phyloP scores from a whole-genome alignment of 768 basidiomycete species.

The Hygrocybe punicea region DNA sequence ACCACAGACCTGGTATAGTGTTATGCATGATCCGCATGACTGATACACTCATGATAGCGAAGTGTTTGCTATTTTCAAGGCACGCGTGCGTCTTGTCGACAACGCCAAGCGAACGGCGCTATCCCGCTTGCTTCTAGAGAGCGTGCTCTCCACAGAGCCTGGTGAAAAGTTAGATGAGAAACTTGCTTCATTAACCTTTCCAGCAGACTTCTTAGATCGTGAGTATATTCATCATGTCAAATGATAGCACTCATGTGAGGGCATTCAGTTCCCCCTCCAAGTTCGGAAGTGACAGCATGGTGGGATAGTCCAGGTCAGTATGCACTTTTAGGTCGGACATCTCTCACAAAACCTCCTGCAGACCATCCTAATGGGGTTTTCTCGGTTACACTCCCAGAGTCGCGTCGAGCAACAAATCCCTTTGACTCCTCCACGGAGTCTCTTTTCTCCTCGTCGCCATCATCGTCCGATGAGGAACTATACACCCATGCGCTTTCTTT shows the following conservation, averaged over 20 bases:
- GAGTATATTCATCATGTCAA: slow-evolving; percentile 22
- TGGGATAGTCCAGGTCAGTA: slow-evolving; percentile 68
- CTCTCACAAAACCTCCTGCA: slow-evolving; percentile 18
- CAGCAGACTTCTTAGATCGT: slow-evolving; percentile 45
- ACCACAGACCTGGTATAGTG: slow-evolving; percentile 81
- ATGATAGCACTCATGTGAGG: not conserved
- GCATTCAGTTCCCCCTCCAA: slow-evolving; percentile 74
- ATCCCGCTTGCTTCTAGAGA: slow-evolving; percentile 64
- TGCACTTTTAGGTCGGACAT: not conserved
- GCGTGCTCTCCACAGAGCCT: slow-evolving; percentile 55
- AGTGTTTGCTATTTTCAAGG: slow-evolving; percentile 85
- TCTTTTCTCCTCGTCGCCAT: slow-evolving; percentile 68
- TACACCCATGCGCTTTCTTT: slow-evolving; percentile 71
- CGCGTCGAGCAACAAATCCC: slow-evolving; percentile 51
- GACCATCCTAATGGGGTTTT: slow-evolving; percentile 12
- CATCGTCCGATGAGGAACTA: slow-evolving; percentile 82
- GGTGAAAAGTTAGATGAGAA: slow-evolving; percentile 73
- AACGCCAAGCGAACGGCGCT: slow-evolving; percentile 66
- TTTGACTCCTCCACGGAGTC: slow-evolving; percentile 70
- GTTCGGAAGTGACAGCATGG: slow-evolving; percentile 73
- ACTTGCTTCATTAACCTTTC: slow-evolving; percentile 54
- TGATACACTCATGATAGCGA: slow-evolving; percentile 5
- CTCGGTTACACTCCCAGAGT: slow-evolving; percentile 18
- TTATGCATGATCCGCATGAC: slow-evolving; percentile 3
- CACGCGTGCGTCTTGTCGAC: slow-evolving; percentile 77